These are phyloP conservation scores for Cystoisospora suis DNA, from an alignment of 169 alveolate genomes.

Conservation along the genomic window DNA sequence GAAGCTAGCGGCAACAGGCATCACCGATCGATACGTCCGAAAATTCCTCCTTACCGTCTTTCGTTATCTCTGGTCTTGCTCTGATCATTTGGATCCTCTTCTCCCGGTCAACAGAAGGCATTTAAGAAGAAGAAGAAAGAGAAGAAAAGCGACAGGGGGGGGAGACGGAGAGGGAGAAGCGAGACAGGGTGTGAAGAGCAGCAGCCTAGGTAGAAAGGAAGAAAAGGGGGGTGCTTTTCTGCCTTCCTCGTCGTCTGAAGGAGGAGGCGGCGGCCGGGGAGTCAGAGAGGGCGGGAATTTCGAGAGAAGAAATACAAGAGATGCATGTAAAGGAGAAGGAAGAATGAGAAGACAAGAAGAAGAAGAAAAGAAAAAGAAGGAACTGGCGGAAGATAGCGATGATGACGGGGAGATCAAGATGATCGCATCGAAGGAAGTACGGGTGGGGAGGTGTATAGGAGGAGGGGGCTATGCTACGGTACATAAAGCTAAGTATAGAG, in stretches of 20 bases:
- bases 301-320: background rate
- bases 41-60: conserved; percentile 25
- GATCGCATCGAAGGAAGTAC: conserved; percentile 15
- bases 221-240: background rate
- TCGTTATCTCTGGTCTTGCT: conserved; percentile 42
- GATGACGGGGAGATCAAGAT: no score
- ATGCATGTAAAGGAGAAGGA: background rate
- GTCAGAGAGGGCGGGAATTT: background rate
- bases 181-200: no score
- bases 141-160: background rate
- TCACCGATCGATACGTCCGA: background rate
- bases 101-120: conserved; percentile 27
- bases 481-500: conserved; percentile 19
- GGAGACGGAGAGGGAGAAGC: no score
- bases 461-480: conserved; percentile 50
- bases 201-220: background rate
- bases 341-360: background rate
- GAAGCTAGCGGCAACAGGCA: conserved; percentile 19
- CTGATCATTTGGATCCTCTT: conserved; percentile 38
- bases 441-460: conserved; percentile 13
- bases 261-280: background rate
- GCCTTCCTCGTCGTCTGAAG: background rate
- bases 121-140: background rate
- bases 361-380: background rate
- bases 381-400: no score